phyloP scores from a whole-genome alignment of 78 protist genomes.

The Dictyostelium brefeldianum region DNA sequence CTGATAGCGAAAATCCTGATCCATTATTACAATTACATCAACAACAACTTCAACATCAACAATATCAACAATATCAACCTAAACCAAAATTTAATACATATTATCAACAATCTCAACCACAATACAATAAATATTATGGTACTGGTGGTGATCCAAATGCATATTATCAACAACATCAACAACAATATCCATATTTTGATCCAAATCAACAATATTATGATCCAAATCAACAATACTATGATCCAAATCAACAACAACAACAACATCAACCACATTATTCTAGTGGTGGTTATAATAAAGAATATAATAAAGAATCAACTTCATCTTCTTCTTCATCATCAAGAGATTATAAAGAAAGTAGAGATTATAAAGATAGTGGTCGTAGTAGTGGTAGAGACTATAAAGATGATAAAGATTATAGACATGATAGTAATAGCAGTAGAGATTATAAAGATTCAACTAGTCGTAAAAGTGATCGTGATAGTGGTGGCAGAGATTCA shows the following conservation, averaged over 20 bases:
- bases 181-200: neutral
- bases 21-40: neutral
- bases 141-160: neutral
- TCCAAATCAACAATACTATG: neutral
- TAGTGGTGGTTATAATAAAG: neutral
- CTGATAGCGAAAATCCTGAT: neutral
- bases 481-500: neutral
- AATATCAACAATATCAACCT: neutral
- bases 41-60: neutral
- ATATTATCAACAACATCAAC: neutral
- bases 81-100: slow-evolving; percentile 15
- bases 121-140: neutral
- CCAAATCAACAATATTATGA: slow-evolving; percentile 3
- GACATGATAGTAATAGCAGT: neutral
- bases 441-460: neutral
- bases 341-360: neutral
- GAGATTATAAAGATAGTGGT: slow-evolving; percentile 1
- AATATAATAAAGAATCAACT: neutral
- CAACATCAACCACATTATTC: neutral
- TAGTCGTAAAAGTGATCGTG: neutral
- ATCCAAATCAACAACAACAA: neutral
- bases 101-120: neutral
- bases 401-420: neutral
- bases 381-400: neutral
- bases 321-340: neutral